A percentile compares a stretch with the other conserved stretches of the same genome.
Conservation (phyloP, 1,284 basidiomycete species). For the Cutaneotrichosporon sp. region DNA sequence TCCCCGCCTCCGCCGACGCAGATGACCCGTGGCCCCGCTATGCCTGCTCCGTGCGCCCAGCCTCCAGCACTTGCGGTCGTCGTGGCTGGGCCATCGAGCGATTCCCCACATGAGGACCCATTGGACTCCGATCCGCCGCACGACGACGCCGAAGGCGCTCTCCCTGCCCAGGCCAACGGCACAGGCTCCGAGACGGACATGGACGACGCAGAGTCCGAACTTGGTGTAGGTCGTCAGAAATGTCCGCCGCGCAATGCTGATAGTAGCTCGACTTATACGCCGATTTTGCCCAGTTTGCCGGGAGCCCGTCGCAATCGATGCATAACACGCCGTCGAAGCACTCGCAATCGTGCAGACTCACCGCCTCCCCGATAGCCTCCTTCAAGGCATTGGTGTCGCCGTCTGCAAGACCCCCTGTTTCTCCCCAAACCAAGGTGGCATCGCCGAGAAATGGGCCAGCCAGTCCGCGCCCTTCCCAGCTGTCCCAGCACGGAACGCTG, state of each 20-base stretch:
- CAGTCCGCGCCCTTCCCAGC: no score
- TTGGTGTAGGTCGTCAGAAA: background rate
- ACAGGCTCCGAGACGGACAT: background rate
- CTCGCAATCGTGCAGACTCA: background rate
- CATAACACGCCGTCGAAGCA: background rate
- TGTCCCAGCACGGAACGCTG: no score
- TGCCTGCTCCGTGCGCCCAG: no score
- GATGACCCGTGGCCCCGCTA: no score
- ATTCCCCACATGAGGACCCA: background rate
- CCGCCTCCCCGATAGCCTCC: background rate
- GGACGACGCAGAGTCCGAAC: background rate
- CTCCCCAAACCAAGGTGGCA: no score
- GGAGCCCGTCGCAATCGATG: background rate
- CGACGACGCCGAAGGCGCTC: background rate
- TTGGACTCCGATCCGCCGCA: background rate
- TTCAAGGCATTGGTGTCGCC: no score
- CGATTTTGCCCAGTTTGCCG: conserved; percentile 7
- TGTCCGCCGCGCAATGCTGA: background rate
- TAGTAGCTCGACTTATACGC: conserved; percentile 3
- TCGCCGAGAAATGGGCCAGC: no score
- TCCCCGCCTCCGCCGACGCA: background rate
- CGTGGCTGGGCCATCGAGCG: no score
- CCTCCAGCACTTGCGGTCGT: no score
- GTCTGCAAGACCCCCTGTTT: no score
- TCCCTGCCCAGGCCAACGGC: no score